phyloP scores from a whole-genome alignment of 2,329 filamentous ascomycete species.

The Colletotrichum sp. region DNA sequence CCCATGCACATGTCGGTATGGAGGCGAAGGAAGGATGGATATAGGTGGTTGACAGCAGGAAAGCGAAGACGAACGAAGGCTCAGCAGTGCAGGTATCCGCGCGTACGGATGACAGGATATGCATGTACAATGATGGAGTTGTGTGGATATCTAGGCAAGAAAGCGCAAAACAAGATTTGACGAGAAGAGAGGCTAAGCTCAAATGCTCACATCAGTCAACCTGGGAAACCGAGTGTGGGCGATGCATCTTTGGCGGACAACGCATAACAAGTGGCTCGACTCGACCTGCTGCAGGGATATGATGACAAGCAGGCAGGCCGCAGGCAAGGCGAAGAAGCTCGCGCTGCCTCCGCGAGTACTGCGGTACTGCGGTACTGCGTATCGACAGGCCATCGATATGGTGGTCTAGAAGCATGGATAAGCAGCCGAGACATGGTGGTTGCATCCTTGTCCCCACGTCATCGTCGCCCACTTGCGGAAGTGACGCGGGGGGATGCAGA shows the following conservation, averaged over 20 bases:
- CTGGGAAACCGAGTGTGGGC: background rate
- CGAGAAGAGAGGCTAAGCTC: background rate
- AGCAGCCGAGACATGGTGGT: background rate
- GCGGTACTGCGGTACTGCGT: background rate
- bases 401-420: background rate
- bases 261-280: background rate
- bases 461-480: background rate
- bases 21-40: background rate
- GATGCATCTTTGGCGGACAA: background rate
- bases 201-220: background rate
- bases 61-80: background rate
- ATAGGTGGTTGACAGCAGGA: background rate
- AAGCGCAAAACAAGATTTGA: constrained; percentile 6
- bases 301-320: background rate
- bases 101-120: background rate
- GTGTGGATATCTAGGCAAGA: background rate
- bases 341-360: background rate
- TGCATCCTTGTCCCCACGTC: constrained; percentile 9
- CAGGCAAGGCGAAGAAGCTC: background rate
- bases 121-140: background rate
- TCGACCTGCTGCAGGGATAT: background rate
- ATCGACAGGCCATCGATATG: background rate
- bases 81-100: background rate
- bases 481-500: background rate
- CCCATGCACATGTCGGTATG: background rate